Base-by-base conservation (phyloP, 345 rosid species). In the Brassica incana region DNA sequence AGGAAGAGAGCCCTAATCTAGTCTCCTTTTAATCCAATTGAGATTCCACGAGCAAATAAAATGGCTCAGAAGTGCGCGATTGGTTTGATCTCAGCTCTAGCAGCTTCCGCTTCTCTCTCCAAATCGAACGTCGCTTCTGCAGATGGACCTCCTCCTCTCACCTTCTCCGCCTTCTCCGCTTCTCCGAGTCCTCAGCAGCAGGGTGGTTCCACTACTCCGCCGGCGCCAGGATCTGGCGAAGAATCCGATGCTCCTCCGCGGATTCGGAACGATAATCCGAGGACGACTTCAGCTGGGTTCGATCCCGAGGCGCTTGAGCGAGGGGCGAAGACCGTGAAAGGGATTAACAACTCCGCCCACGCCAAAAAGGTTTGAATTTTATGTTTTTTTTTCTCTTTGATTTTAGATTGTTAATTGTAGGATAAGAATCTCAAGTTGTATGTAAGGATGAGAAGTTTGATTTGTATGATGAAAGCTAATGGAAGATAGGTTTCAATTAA, bases 231-330 rank as follows among this genome's bases (percentile, higher is more conserved):
- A 63, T 75, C 75, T 74, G 65, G 56, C 33, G 82, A 77, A 52
- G 89, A 82, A 48, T 35, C 89, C 25, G 50, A 82, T 65, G 71
- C 82, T 32, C 70, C 79, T 68, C 77, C 86, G 43, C 90, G 79
- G 81, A 84, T 80, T 64, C 85, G 97, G 58, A 95, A 91, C 70
- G 82, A 88, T 68, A 81, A 90, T 65, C 98, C 99, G 8, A 84
- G 96, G 83, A 95, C 99, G 3, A 80, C 85, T 0, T 90, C 98
- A 0, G 88, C 94, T 30, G 99, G 99, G 6, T 93, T 95, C 67
- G 96, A 95, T 77, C 99, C 98, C 0, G 91, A 89, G 87, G 90
- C 99, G 10, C 85, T 95, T 61, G 98, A 93, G 86, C 89, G 91
- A 25, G 98, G 98, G 3, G 99, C 91, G 5, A 80, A 88, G 80